Evolutionary conservation across 192 early-diverging fungal species (phyloP).

Genomic region (Coemansia erecta): DNA sequence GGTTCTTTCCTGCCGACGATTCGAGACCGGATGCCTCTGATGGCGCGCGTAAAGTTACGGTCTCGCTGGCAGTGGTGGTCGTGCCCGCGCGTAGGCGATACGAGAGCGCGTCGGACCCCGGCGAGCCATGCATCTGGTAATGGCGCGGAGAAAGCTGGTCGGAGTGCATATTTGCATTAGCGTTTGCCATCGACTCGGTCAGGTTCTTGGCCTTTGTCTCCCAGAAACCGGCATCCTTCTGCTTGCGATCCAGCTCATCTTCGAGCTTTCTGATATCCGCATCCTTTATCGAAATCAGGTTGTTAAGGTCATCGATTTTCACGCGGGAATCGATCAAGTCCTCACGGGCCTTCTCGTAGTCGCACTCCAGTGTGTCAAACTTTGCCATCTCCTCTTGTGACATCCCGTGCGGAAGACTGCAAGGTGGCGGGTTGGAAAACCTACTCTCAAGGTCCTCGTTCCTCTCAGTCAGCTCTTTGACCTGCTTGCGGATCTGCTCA

Average conservation of each 20-base stretch:
- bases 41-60: conserved; percentile 36
- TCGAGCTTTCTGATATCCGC: conserved; percentile 20
- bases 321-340: conserved; percentile 13
- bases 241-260: conserved; percentile 28
- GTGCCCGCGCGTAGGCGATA: conserved; percentile 42
- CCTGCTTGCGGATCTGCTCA: conserved; percentile 19
- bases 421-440: conserved; percentile 19
- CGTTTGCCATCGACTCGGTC: neutral
- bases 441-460: conserved; percentile 13
- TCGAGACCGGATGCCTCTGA: conserved; percentile 28
- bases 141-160: no score
- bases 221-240: conserved; percentile 21
- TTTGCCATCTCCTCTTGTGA: conserved; percentile 10
- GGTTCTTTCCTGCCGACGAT: neutral
- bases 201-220: conserved; percentile 8
- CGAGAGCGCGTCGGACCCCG: neutral
- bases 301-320: conserved; percentile 12
- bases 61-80: conserved; percentile 40
- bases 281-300: conserved; percentile 24
- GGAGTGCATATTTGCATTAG: no score
- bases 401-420: conserved; percentile 22
- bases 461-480: conserved; percentile 12
- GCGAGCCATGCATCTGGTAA: conserved; percentile 6
- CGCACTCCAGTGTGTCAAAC: conserved; percentile 8
- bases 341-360: conserved; percentile 5